phyloP scores from a whole-genome alignment of 441 rosid species.

The Pelargonium citronellum region DNA sequence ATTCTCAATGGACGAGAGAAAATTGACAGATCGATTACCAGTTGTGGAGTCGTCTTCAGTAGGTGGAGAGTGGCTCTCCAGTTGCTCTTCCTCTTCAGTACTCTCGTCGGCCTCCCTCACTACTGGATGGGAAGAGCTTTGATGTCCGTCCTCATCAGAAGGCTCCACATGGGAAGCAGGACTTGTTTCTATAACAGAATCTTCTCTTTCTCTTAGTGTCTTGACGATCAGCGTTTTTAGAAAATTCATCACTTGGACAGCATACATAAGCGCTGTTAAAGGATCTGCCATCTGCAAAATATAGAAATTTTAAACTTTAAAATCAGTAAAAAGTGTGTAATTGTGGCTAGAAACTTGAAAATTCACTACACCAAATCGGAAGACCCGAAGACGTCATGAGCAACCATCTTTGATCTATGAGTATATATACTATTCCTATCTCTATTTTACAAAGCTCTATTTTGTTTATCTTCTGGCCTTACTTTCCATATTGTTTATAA shows the following conservation, averaged over 20 bases:
- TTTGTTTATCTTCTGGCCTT: too few species aligned
- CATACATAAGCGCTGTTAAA: slow-evolving; percentile 76
- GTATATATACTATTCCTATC: too few species aligned
- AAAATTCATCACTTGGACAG: slow-evolving; percentile 35
- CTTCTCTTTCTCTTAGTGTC: slow-evolving; percentile 54
- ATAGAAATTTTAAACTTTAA: too few species aligned
- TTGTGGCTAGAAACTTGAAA: too few species aligned
- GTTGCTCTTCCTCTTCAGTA: slow-evolving; percentile 38
- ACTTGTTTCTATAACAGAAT: slow-evolving; percentile 33
- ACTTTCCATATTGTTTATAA: too few species aligned
- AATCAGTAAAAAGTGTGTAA: too few species aligned
- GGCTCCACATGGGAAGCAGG: slow-evolving; percentile 35
- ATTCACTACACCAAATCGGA: too few species aligned
- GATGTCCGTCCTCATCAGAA: slow-evolving; percentile 51
- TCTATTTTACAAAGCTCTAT: too few species aligned
- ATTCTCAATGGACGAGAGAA: slow-evolving; percentile 1
- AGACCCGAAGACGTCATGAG: too few species aligned
- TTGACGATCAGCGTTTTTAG: slow-evolving; percentile 74
- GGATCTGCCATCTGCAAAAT: slow-evolving; percentile 78
- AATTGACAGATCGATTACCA: background rate
- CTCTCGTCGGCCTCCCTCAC: slow-evolving; percentile 27
- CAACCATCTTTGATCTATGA: too few species aligned
- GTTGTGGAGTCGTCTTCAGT: slow-evolving; percentile 13
- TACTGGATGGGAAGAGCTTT: slow-evolving; percentile 41
- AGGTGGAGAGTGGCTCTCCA: slow-evolving; percentile 27